Base-by-base conservation (phyloP, 2,329 filamentous ascomycete species). In the Colletotrichum camelliae region DNA sequence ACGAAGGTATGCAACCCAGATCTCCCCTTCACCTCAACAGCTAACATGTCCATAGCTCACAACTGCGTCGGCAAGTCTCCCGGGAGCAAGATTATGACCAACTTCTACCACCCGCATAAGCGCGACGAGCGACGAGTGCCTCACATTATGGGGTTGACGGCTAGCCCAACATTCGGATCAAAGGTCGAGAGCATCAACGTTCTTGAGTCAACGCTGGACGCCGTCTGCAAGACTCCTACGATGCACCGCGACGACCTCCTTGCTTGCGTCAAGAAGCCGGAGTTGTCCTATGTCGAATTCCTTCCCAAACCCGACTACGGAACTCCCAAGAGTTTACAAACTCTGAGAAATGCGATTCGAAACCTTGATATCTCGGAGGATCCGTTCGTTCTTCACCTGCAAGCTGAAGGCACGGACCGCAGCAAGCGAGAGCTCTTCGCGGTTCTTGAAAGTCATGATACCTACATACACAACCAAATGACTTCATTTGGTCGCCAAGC, bases 81-180 rank as follows among this genome's bases (percentile, higher is more conserved):
- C 0, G 92, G 92, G 13, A 93, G 92, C 72, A 89, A 87, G 52
- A 93, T 98, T 39, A 96, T 98, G 94, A 86, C 84, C 33, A 86
- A 92, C 35, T 93, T 94, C 78, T 98, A 97, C 80, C 90, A 92
- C 77, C 85, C 86, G 33, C 83, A 81, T 21, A 88, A 87, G 67
- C 77, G 70, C 0, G 77, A 72, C 3, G 87, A 86, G 0, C 75
- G 82, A 0, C 65, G 80, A 0, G 83, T 91, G 2, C 96, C 96
- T 0, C 87, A 88, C 24, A 93, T 98, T 33, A 86, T 98, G 7
- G 96, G 95, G 0, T 87, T 98, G 29, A 96, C 94, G 8, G 96
- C 96, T 1, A 97, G 94, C 77, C 95, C 95, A 0, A 89, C 95
- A 5, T 91, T 93, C 78, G 91, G 88, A 71, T 91, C 89, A 2